phyloP scores from a whole-genome alignment of 208 protist genomes.

The Polymyxa betae region DNA sequence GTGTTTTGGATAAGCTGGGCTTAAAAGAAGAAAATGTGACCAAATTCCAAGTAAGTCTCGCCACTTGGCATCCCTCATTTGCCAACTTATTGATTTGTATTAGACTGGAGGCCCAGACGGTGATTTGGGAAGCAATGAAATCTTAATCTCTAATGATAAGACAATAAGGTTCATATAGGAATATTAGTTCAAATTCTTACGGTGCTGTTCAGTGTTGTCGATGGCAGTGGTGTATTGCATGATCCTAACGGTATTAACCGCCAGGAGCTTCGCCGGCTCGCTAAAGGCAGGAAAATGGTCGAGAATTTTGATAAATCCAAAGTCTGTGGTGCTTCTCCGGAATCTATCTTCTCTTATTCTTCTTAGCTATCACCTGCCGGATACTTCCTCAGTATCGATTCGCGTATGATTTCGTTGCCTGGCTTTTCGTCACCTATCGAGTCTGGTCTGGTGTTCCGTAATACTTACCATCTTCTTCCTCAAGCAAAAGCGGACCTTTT shows the following conservation, averaged over 20 bases:
- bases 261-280: slow-evolving; percentile 82
- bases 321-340: background rate
- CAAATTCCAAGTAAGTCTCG: slow-evolving; percentile 79
- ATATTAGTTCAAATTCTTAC: background rate
- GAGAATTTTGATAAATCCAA: slow-evolving; percentile 75
- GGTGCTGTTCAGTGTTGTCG: slow-evolving; percentile 69
- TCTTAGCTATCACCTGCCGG: background rate
- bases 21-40: slow-evolving; percentile 83
- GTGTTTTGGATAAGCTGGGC: slow-evolving; percentile 81
- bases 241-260: slow-evolving; percentile 87
- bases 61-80: background rate
- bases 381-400: slow-evolving; percentile 3
- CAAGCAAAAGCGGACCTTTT: slow-evolving; percentile 86
- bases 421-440: slow-evolving; percentile 66
- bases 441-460: slow-evolving; percentile 79
- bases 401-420: background rate
- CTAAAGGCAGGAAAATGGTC: slow-evolving; percentile 78
- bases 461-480: slow-evolving; percentile 87
- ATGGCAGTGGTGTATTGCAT: slow-evolving; percentile 88
- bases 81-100: background rate
- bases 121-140: slow-evolving; percentile 92
- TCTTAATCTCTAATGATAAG: slow-evolving; percentile 81
- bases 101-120: slow-evolving; percentile 92
- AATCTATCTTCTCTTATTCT: background rate
- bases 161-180: slow-evolving; percentile 78